phyloP scores from a whole-genome alignment of 495 filamentous ascomycete species.

The Oleoguttula mirabilis region DNA sequence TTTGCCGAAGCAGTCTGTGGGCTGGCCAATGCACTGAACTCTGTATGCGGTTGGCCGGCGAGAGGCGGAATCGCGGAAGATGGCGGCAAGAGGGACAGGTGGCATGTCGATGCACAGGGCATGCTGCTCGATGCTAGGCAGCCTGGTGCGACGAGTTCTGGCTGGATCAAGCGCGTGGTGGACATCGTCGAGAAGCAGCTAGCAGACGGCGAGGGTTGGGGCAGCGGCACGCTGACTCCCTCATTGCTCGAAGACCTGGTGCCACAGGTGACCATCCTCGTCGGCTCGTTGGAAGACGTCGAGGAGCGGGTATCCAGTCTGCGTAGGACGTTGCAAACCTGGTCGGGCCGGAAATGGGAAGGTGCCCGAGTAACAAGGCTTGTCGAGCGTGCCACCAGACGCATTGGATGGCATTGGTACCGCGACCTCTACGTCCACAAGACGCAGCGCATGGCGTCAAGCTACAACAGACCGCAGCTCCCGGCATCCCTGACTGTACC shows the following conservation, averaged over 20 bases:
- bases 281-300: conserved; percentile 27
- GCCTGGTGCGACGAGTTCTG: conserved; percentile 45
- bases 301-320: conserved; percentile 33
- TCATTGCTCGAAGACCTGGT: conserved; percentile 40
- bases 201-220: conserved; percentile 77
- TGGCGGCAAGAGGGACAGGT: conserved; percentile 66
- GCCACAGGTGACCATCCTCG: conserved; percentile 33
- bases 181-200: conserved; percentile 89
- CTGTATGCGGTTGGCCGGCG: conserved; percentile 89
- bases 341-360: conserved; percentile 74
- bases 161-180: conserved; percentile 93
- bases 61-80: conserved; percentile 72
- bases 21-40: conserved; percentile 89
- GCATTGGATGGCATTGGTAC: conserved; percentile 78
- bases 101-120: conserved; percentile 84
- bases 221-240: conserved; percentile 56
- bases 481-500: conserved; percentile 68
- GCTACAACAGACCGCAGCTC: conserved; percentile 64
- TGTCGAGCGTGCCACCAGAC: conserved; percentile 69
- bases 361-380: conserved; percentile 77
- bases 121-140: conserved; percentile 65
- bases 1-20: conserved; percentile 98
- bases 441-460: conserved; percentile 41
- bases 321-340: conserved; percentile 43
- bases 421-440: conserved; percentile 62